Conservation (phyloP, 805 yeast species). For the Maudiozyma bulderi region DNA sequence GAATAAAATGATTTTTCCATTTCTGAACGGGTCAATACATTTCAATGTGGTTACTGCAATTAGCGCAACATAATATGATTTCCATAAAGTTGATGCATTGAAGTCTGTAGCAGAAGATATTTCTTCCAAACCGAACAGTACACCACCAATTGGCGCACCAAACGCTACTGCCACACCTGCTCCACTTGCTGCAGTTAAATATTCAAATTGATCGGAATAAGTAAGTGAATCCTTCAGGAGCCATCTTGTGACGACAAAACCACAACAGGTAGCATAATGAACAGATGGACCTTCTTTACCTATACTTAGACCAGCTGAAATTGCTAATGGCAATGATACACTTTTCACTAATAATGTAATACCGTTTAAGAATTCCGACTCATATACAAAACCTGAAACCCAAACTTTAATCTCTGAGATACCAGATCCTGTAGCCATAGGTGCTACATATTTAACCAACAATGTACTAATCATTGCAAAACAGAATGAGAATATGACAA, state of each 20-base stretch:
- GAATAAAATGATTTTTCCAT: slow-evolving; percentile 89
- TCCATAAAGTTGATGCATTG: slow-evolving; percentile 76
- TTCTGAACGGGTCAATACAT: slow-evolving; percentile 79
- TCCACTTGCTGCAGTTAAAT: slow-evolving; percentile 80
- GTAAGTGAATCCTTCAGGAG: slow-evolving; percentile 32
- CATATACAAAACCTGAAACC: slow-evolving; percentile 71
- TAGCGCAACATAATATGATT: slow-evolving; percentile 81
- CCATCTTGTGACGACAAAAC: slow-evolving; percentile 58
- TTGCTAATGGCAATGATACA: slow-evolving; percentile 76
- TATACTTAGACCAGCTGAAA: slow-evolving; percentile 84
- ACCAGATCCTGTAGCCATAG: slow-evolving; percentile 94
- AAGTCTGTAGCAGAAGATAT: slow-evolving; percentile 58
- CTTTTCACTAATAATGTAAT: slow-evolving; percentile 67
- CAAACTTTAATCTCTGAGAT: slow-evolving; percentile 94
- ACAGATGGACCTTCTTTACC: slow-evolving; percentile 99
- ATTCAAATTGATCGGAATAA: slow-evolving; percentile 27
- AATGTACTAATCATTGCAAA: slow-evolving; percentile 60
- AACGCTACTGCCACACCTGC: slow-evolving; percentile 99
- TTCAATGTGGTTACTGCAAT: slow-evolving; percentile 78
- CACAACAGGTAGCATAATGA: slow-evolving; percentile 96
- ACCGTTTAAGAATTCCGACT: slow-evolving; percentile 67
- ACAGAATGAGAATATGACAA: slow-evolving; percentile 45
- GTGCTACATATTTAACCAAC: slow-evolving; percentile 64
- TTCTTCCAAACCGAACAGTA: slow-evolving; percentile 85
- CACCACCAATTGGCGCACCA: slow-evolving; percentile 96